Evolutionary conservation across 495 filamentous ascomycete genomes (phyloP).

Genomic region (Neurospora discreta): DNA sequence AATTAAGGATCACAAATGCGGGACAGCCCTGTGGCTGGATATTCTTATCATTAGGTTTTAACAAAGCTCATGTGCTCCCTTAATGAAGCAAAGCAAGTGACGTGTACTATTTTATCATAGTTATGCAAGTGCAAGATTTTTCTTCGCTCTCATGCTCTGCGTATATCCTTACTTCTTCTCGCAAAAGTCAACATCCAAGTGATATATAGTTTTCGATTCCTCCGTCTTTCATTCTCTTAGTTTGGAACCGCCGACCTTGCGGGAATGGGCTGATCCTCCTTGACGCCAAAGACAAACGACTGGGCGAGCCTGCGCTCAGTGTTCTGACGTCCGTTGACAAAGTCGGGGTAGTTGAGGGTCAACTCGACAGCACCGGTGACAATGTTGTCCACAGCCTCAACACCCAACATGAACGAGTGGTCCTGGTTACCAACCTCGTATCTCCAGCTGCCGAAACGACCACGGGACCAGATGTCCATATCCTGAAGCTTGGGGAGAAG

Average conservation of each 20-base stretch:
- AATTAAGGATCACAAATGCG: not conserved
- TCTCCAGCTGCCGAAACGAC: constrained; percentile 95
- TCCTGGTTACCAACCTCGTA: constrained; percentile 96
- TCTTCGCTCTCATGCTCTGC: not conserved
- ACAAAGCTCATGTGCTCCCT: not conserved
- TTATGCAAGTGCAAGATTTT: not conserved
- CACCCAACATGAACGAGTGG: constrained; percentile 97
- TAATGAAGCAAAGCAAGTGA: constrained; percentile 1
- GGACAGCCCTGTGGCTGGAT: not conserved
- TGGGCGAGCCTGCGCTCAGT: constrained; percentile 79
- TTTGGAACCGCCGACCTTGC: constrained; percentile 7
- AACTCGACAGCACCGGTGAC: constrained; percentile 89
- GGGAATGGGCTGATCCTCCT: constrained; percentile 22
- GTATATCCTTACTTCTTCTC: not conserved
- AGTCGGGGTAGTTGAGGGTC: constrained; percentile 98
- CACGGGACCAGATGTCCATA: constrained; percentile 87
- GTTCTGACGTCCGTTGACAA: constrained; percentile 88
- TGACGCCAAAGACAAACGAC: constrained; percentile 29
- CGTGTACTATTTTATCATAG: not conserved
- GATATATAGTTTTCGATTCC: not conserved
- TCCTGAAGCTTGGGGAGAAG: constrained; percentile 86
- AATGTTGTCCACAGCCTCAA: constrained; percentile 93
- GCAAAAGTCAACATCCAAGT: not conserved
- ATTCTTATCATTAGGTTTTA: not conserved
- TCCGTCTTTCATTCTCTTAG: not conserved